Percentiles rank a stretch among this genome's conserved stretches.
Conservation (phyloP, 2,329 filamentous ascomycete genomes). For the Pseudopyricularia javanii region DNA sequence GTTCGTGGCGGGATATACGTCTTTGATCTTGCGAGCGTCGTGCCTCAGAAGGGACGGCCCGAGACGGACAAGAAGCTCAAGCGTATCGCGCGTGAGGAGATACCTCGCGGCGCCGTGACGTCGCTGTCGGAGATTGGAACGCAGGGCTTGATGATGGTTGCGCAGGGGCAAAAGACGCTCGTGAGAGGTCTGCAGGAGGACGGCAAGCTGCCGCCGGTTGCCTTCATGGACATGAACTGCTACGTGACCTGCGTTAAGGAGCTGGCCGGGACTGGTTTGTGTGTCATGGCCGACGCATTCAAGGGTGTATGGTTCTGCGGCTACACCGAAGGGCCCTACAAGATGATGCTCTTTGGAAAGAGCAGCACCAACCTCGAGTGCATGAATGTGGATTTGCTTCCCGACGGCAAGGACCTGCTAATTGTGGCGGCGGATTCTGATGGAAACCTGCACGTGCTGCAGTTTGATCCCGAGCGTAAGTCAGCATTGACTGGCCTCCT, state of each 20-base stretch:
- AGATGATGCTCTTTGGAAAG: conserved; percentile 87
- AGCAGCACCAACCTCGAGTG: conserved; percentile 68
- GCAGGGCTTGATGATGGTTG: conserved; percentile 77
- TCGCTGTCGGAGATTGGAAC: conserved; percentile 74
- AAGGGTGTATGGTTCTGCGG: conserved; percentile 95
- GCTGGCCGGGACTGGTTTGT: conserved; percentile 71
- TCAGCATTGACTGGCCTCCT: conserved; percentile 9
- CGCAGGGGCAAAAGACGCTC: conserved; percentile 96
- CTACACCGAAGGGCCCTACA: conserved; percentile 94
- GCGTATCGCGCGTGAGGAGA: conserved; percentile 77
- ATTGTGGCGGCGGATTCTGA: conserved; percentile 76
- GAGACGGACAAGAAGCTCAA: conserved; percentile 82
- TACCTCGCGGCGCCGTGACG: conserved; percentile 83
- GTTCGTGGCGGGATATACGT: conserved; percentile 78
- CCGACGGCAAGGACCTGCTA: conserved; percentile 70
- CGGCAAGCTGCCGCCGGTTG: conserved; percentile 80
- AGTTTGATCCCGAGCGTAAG: conserved; percentile 91
- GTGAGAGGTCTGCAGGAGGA: conserved; percentile 93
- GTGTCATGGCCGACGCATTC: conserved; percentile 77
- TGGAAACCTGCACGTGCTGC: conserved; percentile 75
- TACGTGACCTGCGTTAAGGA: conserved; percentile 81
- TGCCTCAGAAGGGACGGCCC: conserved; percentile 73
- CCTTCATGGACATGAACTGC: conserved; percentile 95
- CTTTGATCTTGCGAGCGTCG: conserved; percentile 83
- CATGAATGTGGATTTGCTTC: conserved; percentile 74